Percentiles rank a stretch among this genome's conserved stretches.
These are phyloP conservation scores for Rhazya stricta DNA, from an alignment of 257 asterid species.

Conservation along the genomic window DNA sequence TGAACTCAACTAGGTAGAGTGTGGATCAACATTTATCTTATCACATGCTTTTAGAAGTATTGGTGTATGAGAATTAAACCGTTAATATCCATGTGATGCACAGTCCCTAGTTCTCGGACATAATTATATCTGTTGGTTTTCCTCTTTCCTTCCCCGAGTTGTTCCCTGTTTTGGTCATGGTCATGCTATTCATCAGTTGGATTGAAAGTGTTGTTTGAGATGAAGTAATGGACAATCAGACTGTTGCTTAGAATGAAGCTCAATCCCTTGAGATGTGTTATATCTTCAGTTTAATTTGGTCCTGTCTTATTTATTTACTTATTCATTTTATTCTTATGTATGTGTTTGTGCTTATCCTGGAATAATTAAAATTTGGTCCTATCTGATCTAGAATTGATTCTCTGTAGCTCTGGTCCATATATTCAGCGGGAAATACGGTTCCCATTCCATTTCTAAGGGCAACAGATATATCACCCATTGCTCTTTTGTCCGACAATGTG, in stretches of 20 bases:
- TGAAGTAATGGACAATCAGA: background rate
- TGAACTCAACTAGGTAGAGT: background rate
- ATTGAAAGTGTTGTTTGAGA: background rate
- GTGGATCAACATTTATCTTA: background rate
- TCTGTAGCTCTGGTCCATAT: conserved; percentile 87
- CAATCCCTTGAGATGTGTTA: background rate
- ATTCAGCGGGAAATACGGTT: conserved; percentile 93
- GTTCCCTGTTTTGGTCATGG: background rate
- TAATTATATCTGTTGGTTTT: background rate
- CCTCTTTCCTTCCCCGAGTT: background rate
- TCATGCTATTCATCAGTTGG: background rate
- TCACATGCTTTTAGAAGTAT: background rate
- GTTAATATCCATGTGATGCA: background rate
- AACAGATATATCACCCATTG: conserved; percentile 91
- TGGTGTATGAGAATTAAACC: background rate
- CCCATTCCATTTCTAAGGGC: conserved; percentile 93
- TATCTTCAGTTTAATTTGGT: conserved; percentile 7
- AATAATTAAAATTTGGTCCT: background rate
- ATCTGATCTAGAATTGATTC: conserved; percentile 8
- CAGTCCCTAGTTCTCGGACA: background rate
- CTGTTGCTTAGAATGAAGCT: background rate
- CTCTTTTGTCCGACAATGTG: conserved; percentile 81
- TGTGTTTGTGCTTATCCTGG: conserved; percentile 1
- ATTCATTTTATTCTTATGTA: background rate
- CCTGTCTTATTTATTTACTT: background rate